Conservation (phyloP, 75 land plant species). For the Selaginella moellendorffii region DNA sequence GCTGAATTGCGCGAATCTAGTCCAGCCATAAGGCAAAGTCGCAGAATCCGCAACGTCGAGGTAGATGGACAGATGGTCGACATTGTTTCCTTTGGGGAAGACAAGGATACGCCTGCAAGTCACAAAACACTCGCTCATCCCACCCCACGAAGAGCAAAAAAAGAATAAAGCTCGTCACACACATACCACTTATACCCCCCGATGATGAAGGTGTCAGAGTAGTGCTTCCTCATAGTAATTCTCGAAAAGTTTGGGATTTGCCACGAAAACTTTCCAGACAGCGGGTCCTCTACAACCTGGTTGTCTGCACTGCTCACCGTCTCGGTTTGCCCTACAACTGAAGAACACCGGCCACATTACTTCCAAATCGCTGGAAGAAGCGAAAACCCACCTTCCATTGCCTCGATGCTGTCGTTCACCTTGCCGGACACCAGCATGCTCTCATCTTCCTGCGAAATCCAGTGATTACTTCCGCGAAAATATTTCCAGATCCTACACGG, state of each 20-base stretch:
- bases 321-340: slow-evolving; percentile 49
- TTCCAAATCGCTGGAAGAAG: too few relatives aligned
- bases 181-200: slow-evolving; percentile 86
- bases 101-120: slow-evolving; percentile 71
- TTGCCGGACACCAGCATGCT: slow-evolving; percentile 88
- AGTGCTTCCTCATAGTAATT: slow-evolving; percentile 68
- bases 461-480: background rate
- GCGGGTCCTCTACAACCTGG: slow-evolving; percentile 79
- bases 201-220: slow-evolving; percentile 69
- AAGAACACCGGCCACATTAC: background rate
- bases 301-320: slow-evolving; percentile 48
- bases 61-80: slow-evolving; percentile 84
- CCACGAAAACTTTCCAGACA: slow-evolving; percentile 72
- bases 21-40: slow-evolving; percentile 79
- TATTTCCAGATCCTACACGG: background rate
- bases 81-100: slow-evolving; percentile 97
- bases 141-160: background rate
- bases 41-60: slow-evolving; percentile 88
- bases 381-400: slow-evolving; percentile 91
- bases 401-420: slow-evolving; percentile 53
- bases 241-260: slow-evolving; percentile 65
- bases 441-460: slow-evolving; percentile 72
- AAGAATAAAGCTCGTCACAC: background rate
- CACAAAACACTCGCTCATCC: background rate
- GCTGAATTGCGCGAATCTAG: slow-evolving; percentile 88